Percentiles rank a stretch among this genome's conserved stretches.
These are phyloP conservation scores for Talaromyces marneffei DNA, from an alignment of 2,329 filamentous ascomycete species.

Conservation along the genomic window DNA sequence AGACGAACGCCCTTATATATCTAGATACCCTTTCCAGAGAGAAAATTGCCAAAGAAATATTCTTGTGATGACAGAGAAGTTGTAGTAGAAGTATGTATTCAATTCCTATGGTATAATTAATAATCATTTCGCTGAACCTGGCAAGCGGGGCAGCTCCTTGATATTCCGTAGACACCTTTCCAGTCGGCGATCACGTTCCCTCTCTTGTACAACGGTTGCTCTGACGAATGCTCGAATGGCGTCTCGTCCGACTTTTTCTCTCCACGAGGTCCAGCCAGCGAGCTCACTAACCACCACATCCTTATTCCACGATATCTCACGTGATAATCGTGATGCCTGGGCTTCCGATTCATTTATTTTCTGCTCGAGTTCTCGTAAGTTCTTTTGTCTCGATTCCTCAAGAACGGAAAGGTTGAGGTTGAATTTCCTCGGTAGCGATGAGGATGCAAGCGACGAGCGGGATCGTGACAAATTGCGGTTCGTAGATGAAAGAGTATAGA, in stretches of 20 bases:
- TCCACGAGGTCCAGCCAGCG: slow-evolving; percentile 87
- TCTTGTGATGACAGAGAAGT: background rate
- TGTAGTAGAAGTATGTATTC: background rate
- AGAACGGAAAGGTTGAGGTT: slow-evolving; percentile 48
- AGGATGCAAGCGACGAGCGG: slow-evolving; percentile 66
- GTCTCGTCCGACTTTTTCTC: slow-evolving; percentile 68
- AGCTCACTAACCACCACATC: slow-evolving; percentile 87
- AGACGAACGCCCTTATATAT: background rate
- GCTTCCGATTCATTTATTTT: slow-evolving; percentile 64
- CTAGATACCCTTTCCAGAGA: slow-evolving; percentile 7
- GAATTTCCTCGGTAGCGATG: slow-evolving; percentile 42
- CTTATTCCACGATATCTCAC: slow-evolving; percentile 84
- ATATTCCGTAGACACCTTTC: slow-evolving; percentile 67
- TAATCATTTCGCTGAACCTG: background rate
- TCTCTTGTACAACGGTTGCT: slow-evolving; percentile 74
- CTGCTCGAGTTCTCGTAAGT: slow-evolving; percentile 78
- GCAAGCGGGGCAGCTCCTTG: slow-evolving; percentile 20
- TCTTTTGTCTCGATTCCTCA: slow-evolving; percentile 77
- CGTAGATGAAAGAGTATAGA: slow-evolving; percentile 66
- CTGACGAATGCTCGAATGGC: slow-evolving; percentile 71
- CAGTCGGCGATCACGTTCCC: slow-evolving; percentile 72
- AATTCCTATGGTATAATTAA: background rate
- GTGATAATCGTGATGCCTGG: slow-evolving; percentile 68
- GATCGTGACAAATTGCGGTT: slow-evolving; percentile 74
- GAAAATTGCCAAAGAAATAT: background rate